These are phyloP conservation scores for Gigaspora rosea DNA, from an alignment of 192 early-diverging fungal genomes.

Conservation along the genomic window DNA sequence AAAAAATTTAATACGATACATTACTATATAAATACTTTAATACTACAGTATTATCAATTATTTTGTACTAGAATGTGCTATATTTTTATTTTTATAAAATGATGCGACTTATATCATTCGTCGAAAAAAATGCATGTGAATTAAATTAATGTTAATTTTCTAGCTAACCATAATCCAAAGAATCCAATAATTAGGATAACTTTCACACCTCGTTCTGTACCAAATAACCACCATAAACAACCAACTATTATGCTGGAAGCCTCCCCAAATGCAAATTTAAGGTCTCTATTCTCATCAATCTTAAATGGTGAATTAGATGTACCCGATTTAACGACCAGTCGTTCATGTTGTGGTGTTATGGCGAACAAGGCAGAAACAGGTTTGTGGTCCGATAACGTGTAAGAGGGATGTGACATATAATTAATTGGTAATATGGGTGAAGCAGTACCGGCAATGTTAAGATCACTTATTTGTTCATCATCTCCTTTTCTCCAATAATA, in stretches of 20 bases:
- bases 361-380: slow-evolving; percentile 46
- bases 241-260: not conserved
- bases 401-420: slow-evolving; percentile 43
- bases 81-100: no score
- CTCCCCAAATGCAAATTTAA: slow-evolving; percentile 2
- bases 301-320: slow-evolving; percentile 1
- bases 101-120: no score
- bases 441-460: not conserved
- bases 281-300: not conserved
- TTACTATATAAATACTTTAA: no score
- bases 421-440: not conserved
- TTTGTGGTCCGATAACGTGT: slow-evolving; percentile 46
- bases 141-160: no score
- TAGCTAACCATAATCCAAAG: no score
- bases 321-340: not conserved
- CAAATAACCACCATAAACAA: slow-evolving; percentile 17
- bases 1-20: no score
- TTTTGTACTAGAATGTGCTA: no score
- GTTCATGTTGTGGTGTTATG: not conserved
- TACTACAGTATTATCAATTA: no score
- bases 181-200: no score
- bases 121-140: no score
- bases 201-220: not conserved
- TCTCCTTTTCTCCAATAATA: slow-evolving; percentile 18
- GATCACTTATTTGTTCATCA: not conserved